A percentile compares a stretch with the other conserved stretches of the same genome.
phyloP scores from a whole-genome alignment of 192 early-diverging fungal species.

The Gaertneriomyces sp. region DNA sequence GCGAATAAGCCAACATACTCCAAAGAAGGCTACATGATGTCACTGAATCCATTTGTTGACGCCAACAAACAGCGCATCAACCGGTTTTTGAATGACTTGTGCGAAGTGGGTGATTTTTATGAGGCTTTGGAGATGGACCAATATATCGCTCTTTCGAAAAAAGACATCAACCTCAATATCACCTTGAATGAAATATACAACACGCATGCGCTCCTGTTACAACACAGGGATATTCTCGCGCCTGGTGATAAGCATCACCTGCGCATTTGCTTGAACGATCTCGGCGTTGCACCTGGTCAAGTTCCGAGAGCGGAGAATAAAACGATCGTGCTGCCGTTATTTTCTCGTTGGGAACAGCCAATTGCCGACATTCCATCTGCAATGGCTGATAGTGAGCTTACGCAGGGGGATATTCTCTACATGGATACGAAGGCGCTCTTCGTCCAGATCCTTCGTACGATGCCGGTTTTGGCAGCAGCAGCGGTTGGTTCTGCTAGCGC shows the following conservation, averaged over 20 bases:
- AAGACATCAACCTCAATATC: conserved; percentile 83
- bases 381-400: conserved; percentile 80
- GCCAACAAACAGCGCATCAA: conserved; percentile 80
- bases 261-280: conserved; percentile 71
- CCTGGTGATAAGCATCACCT: conserved; percentile 79
- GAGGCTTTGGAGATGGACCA: conserved; percentile 98
- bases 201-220: conserved; percentile 77
- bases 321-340: conserved; percentile 67
- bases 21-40: conserved; percentile 90
- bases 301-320: conserved; percentile 78
- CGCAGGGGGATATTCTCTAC: conserved; percentile 91
- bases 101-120: conserved; percentile 93
- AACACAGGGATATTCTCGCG: conserved; percentile 76
- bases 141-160: conserved; percentile 92
- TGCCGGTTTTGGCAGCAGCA: conserved; percentile 64
- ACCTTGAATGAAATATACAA: conserved; percentile 94
- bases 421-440: conserved; percentile 93
- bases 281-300: conserved; percentile 68
- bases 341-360: conserved; percentile 76
- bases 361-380: conserved; percentile 62
- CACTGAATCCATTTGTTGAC: conserved; percentile 86
- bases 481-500: not conserved
- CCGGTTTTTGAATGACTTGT: conserved; percentile 84
- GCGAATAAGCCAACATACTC: conserved; percentile 90
- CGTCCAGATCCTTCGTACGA: conserved; percentile 88